Evolutionary conservation across 2,329 filamentous ascomycete species (phyloP), one percentile per base, ranked within the genome.

Genomic region (Sphaerulina populicola): DNA sequence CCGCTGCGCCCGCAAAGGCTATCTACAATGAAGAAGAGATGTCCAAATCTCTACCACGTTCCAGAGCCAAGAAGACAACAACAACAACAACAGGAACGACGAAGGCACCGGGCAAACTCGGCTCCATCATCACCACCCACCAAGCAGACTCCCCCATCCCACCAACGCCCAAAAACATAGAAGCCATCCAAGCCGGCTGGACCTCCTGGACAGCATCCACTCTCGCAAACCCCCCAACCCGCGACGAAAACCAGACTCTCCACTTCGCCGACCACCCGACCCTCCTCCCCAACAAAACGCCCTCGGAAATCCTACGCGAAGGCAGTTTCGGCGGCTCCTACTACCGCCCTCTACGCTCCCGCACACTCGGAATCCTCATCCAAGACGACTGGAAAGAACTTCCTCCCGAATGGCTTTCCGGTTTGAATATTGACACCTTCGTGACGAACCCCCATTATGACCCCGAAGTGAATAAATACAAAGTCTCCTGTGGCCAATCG

Each of bases 231-330:
- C 53, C 64, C 3, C 75, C 76, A 0, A 70, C 67, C 0, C 67
- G 74, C 29, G 69, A 74, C 49, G 61, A 63, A 64, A n/a, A 31
- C 27, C 48, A 71, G 69, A 6, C 68, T 62, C 75, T 77, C 53
- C 72, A 73, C 54, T 78, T 79, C 61, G 55, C 52, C 4, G 60
- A 61, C 44, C 69, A 72, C 51, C 71, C 71, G 0, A 57, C 56
- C 23, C 79, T 79, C 60, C 68, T 62, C 1, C 76, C 76, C 2
- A 79, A 79, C 60, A 78, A 77, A 56, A 74, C 74, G 1, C 76
- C 76, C 4, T 70, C 72, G 47, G 73, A 74, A 49, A 73, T 79
- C 56, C 67, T 78, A 10, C 69, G 72, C 15, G 74, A 78, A 64
- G 76, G 76, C 41, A 70, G 69, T 49, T 78, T 78, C 56, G 76